Evolutionary conservation across 2,329 filamentous ascomycete species (phyloP), one percentile per base, ranked within the genome.

Genomic region (Colletotrichum gloeosporioides): DNA sequence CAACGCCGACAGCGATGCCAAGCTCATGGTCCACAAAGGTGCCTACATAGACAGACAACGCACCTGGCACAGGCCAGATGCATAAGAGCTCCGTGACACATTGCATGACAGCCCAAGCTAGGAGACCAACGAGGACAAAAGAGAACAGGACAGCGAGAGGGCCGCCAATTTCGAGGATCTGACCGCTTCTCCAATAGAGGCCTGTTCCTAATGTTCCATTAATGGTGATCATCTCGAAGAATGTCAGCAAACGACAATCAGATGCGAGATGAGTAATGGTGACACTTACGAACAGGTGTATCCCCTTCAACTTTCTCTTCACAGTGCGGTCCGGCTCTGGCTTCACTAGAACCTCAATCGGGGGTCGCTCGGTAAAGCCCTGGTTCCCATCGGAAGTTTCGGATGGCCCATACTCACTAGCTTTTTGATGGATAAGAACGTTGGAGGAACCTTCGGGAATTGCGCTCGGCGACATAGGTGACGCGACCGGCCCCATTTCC

Each of bases 21-120:
- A 84, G 76, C 49, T 83, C 82, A 12, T 73, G 77, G 55, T 84
- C 82, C 10, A 84, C 80, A 70, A 83, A 84, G 68, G 81, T 81
- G 69, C 81, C 79, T 12, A 83, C 82, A 57, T 82, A 84, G 57
- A 82, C 79, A 8, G 80, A 80, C 27, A 84, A 39, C 3, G 82
- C 82, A 27, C 82, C 82, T 1, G 82, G 82, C 16, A 84, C 78
- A 7, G 82, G 82, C 82, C 82, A 83, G 25, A 83, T 81, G 73
- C 81, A 83, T 13, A 82, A 75, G 71, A 83, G 77, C 59, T 83
- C 82, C 25, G 81, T 80, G 49, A 82, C 80, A 68, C 80, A 82
- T 62, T 83, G 81, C 79, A 81, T 83, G n/a, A 82, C 81, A 29
- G 78, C 78, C 81, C 81, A 82, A 12, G 81, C 78, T 10, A 83